phyloP scores from a whole-genome alignment of 805 yeast genomes.

The Ogataea sp. region DNA sequence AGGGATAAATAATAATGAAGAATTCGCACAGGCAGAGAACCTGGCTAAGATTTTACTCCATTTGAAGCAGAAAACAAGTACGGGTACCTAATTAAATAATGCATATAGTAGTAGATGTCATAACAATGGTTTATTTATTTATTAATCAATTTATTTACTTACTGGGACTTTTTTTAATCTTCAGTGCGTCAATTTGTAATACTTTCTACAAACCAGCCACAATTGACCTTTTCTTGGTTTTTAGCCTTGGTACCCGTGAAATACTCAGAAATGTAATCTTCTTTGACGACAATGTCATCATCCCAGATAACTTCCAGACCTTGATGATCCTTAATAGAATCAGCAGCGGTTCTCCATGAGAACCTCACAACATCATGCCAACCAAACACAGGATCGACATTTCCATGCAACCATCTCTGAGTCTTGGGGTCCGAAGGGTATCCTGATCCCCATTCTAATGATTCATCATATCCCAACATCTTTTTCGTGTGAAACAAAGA shows the following conservation, averaged over 20 bases:
- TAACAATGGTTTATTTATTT: too few relatives aligned
- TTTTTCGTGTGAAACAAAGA: conserved; percentile 15
- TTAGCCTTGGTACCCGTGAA: background rate
- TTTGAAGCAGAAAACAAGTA: background rate
- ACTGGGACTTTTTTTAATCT: too few relatives aligned
- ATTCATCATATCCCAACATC: conserved; percentile 1
- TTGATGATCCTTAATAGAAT: conserved; percentile 47
- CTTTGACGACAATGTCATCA: conserved; percentile 30
- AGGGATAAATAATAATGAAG: conserved; percentile 4
- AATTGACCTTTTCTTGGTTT: background rate
- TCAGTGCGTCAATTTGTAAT: background rate
- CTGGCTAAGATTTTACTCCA: conserved; percentile 12
- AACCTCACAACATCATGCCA: conserved; percentile 71
- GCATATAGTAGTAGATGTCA: too few relatives aligned
- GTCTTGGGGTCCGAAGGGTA: conserved; percentile 94
- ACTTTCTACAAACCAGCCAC: conserved; percentile 2
- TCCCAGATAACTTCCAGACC: conserved; percentile 57
- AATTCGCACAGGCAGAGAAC: conserved; percentile 4
- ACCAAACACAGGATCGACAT: conserved; percentile 71
- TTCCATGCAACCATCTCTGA: conserved; percentile 56
- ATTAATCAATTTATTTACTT: too few relatives aligned
- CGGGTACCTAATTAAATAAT: too few relatives aligned
- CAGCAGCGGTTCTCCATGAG: conserved; percentile 92
- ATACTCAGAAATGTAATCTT: conserved; percentile 15
- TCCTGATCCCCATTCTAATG: conserved; percentile 71